phyloP scores from a whole-genome alignment of 495 filamentous ascomycete species.

The Aspergillus nanangensis region DNA sequence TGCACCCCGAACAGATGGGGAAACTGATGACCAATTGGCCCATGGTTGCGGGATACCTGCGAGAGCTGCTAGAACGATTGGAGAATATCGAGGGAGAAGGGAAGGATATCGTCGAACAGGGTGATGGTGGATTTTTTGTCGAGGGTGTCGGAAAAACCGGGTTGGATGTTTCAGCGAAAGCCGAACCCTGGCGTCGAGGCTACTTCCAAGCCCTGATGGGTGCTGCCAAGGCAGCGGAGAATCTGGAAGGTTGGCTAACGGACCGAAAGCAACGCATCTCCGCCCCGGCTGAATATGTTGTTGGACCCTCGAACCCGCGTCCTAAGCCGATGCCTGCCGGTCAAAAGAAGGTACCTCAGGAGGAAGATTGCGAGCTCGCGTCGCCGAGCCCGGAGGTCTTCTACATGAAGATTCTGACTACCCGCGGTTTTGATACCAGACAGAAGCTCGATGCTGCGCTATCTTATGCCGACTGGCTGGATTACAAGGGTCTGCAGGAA shows the following conservation, averaged over 20 bases:
- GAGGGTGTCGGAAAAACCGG: constrained; percentile 54
- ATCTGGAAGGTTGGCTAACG: constrained; percentile 69
- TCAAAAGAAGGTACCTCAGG: constrained; percentile 51
- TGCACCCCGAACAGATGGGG: constrained; percentile 47
- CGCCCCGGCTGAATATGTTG: constrained; percentile 64
- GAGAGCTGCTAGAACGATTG: constrained; percentile 52
- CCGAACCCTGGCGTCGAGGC: constrained; percentile 74
- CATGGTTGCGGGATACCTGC: constrained; percentile 48
- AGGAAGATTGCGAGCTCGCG: constrained; percentile 65
- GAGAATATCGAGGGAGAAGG: constrained; percentile 67
- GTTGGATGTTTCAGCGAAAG: constrained; percentile 67
- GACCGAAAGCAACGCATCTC: constrained; percentile 61
- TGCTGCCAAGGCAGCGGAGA: constrained; percentile 69
- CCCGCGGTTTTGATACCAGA: constrained; percentile 64
- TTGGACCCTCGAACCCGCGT: constrained; percentile 77
- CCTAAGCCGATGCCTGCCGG: constrained; percentile 66
- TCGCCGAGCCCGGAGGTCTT: constrained; percentile 62
- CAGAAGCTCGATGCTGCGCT: constrained; percentile 77
- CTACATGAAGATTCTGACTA: constrained; percentile 76
- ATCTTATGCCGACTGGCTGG: constrained; percentile 77
- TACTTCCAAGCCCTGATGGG: constrained; percentile 80
- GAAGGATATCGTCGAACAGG: constrained; percentile 51
- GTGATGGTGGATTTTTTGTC: constrained; percentile 51
- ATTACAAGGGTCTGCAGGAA: constrained; percentile 61
- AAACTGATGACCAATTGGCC: constrained; percentile 61